Percentiles rank a stretch among this genome's conserved stretches.
Evolutionary conservation across 2,329 filamentous ascomycete genomes (phyloP).

Genomic region (Penicillium sp.): DNA sequence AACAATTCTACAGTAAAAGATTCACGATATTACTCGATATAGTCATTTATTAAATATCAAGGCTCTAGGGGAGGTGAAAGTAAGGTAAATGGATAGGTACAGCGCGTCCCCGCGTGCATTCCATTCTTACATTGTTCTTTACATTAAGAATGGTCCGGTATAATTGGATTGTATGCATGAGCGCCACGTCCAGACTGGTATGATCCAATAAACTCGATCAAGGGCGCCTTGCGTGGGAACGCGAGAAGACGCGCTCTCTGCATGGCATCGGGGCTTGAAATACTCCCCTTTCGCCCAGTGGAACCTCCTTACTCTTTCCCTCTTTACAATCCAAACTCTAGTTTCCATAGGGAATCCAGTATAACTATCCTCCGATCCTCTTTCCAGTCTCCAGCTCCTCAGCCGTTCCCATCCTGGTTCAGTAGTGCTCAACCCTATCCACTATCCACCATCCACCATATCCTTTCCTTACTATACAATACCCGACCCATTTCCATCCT

Average conservation of each 20-base stretch:
- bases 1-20: background rate
- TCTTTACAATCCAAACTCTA: conserved; percentile 1
- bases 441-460: background rate
- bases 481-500: background rate
- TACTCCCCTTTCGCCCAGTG: conserved; percentile 15
- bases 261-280: conserved; percentile 15
- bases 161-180: conserved; percentile 14
- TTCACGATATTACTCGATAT: too few species aligned
- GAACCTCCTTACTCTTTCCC: background rate
- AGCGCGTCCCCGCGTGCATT: background rate
- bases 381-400: background rate
- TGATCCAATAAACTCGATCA: conserved; percentile 8
- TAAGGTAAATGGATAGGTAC: background rate
- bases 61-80: too few species aligned
- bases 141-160: background rate
- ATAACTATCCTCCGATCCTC: background rate
- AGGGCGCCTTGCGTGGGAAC: conserved; percentile 21
- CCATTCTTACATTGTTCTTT: background rate
- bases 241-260: conserved; percentile 18
- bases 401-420: background rate
- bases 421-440: background rate
- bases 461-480: background rate
- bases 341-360: background rate
- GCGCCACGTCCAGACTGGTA: conserved; percentile 10
- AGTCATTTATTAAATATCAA: too few species aligned